phyloP scores from a whole-genome alignment of 2,329 filamentous ascomycete genomes.

The Pyricularia sp. region DNA sequence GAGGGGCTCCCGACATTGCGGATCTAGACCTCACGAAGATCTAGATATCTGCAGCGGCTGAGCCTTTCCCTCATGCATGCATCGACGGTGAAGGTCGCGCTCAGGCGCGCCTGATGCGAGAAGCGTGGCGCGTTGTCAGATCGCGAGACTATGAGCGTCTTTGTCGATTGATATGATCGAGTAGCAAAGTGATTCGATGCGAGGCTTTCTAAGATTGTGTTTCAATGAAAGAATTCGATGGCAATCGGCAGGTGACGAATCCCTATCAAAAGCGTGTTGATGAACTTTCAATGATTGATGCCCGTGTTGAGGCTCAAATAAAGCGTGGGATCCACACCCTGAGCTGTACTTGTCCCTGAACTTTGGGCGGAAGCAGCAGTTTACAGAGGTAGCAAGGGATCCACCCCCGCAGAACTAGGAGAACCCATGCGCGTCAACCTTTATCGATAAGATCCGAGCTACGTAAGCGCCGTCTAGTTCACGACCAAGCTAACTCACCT shows the following conservation, averaged over 20 bases:
- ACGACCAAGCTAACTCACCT: neutral
- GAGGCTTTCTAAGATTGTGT: neutral
- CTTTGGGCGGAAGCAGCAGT: neutral
- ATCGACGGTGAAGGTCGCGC: neutral
- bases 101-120: neutral
- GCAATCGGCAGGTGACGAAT: neutral
- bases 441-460: neutral
- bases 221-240: neutral
- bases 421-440: neutral
- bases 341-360: neutral
- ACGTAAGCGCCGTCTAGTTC: neutral
- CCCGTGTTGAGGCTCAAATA: neutral
- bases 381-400: neutral
- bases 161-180: neutral
- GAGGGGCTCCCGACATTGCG: conserved; percentile 1
- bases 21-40: neutral
- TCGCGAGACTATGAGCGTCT: neutral
- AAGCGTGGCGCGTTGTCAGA: neutral
- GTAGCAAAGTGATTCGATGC: neutral
- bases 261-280: neutral
- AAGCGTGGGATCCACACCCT: neutral
- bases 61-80: neutral
- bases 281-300: neutral
- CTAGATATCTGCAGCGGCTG: neutral
- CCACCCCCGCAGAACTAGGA: neutral